Percentiles rank a stretch among this genome's conserved stretches.
These are phyloP conservation scores for Vicia villosa DNA, from an alignment of 306 rosid species.

Conservation along the genomic window DNA sequence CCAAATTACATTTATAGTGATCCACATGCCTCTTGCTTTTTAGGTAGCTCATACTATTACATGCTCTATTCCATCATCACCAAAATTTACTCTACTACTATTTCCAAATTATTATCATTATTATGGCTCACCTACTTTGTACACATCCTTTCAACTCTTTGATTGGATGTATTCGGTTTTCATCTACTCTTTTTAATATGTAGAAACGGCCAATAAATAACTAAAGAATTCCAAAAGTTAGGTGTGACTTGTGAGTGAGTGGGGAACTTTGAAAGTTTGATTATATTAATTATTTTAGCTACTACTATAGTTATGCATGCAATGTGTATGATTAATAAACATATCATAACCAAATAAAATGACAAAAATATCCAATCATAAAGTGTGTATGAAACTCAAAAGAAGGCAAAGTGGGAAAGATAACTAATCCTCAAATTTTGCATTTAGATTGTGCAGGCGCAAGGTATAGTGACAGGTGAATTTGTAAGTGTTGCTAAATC, in stretches of 20 bases:
- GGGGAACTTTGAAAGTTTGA: slow-evolving; percentile 20
- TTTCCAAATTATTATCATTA: not conserved
- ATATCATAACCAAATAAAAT: not conserved
- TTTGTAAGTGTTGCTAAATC: slow-evolving; percentile 56
- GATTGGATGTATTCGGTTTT: not conserved
- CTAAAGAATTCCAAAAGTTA: slow-evolving; percentile 28
- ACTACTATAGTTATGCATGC: not conserved
- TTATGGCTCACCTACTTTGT: not conserved
- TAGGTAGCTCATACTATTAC: not conserved
- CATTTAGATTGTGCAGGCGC: slow-evolving; percentile 35
- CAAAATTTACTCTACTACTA: not conserved
- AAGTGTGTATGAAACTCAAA: not conserved
- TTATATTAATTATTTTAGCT: not conserved
- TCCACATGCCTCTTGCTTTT: slow-evolving; percentile 55
- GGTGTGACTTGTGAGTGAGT: slow-evolving; percentile 34
- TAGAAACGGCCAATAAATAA: not conserved
- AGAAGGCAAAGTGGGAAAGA: slow-evolving; percentile 5
- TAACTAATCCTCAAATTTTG: slow-evolving; percentile 43
- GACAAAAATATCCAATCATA: not conserved
- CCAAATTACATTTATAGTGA: slow-evolving; percentile 36
- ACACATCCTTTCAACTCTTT: slow-evolving; percentile 14
- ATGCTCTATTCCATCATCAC: not conserved
- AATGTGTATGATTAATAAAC: not conserved
- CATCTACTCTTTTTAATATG: not conserved
- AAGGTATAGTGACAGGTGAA: slow-evolving; percentile 21